phyloP scores from a whole-genome alignment of 2,329 filamentous ascomycete genomes.

The Metarhizium rileyi region DNA sequence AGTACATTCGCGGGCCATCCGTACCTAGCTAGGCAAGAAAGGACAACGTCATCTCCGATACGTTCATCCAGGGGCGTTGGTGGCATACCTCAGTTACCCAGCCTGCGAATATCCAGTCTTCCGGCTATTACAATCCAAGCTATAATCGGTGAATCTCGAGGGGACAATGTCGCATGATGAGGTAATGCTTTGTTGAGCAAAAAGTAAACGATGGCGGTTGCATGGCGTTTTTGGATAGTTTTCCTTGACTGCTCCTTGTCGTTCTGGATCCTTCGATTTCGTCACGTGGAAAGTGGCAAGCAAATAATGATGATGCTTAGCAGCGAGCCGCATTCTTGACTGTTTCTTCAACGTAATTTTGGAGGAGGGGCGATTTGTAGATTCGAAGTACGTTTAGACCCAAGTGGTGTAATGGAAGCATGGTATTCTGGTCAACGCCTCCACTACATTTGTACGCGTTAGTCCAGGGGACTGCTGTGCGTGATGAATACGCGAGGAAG shows the following conservation, averaged over 20 bases:
- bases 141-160: not conserved
- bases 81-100: conserved; percentile 40
- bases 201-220: not conserved
- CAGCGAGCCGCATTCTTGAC: not conserved
- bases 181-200: not conserved
- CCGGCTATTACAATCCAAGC: conserved; percentile 37
- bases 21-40: conserved; percentile 6
- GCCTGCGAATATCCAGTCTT: conserved; percentile 36
- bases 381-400: no score
- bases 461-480: no score
- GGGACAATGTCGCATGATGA: not conserved
- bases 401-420: no score
- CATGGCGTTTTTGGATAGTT: not conserved
- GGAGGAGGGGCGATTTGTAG: no score
- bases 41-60: not conserved
- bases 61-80: conserved; percentile 23
- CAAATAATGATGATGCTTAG: no score
- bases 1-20: conserved; percentile 11
- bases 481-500: no score
- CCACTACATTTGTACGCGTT: no score
- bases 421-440: no score
- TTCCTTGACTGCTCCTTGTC: not conserved
- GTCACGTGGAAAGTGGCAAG: not conserved
- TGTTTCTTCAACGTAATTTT: no score
- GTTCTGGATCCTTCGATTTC: not conserved